Conservation (phyloP, 1,139 yeast genomes). For the Taphrina deformans region DNA sequence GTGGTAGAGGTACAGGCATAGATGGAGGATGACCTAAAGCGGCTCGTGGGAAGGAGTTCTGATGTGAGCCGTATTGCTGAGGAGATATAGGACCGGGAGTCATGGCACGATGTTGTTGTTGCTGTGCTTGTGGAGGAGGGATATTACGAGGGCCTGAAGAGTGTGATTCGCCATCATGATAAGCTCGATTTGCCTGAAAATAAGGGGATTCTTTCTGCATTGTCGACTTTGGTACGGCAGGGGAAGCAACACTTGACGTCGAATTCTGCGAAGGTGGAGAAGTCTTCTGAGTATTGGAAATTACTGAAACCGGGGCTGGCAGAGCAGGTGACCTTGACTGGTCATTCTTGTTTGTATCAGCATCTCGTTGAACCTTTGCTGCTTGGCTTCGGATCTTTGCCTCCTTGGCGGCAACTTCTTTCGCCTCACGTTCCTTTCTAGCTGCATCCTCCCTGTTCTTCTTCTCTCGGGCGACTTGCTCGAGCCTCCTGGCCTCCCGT, state of each 20-base stretch:
- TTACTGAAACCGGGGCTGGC: constrained; percentile 11
- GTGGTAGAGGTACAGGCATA: constrained; percentile 26
- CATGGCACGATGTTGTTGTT: constrained; percentile 11
- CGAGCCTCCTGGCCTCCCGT: constrained; percentile 49
- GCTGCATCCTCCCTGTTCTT: constrained; percentile 48
- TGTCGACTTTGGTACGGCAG: constrained; percentile 13
- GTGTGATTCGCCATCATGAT: background rate
- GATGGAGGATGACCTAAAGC: constrained; percentile 23
- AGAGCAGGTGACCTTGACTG: constrained; percentile 20
- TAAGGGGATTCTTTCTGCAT: constrained; percentile 2
- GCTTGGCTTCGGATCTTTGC: constrained; percentile 46
- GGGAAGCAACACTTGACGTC: constrained; percentile 8
- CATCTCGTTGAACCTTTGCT: constrained; percentile 43
- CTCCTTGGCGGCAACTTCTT: constrained; percentile 46
- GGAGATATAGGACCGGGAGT: constrained; percentile 23
- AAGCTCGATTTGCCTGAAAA: background rate
- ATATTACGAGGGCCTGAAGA: constrained; percentile 15
- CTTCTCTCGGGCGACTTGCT: constrained; percentile 47
- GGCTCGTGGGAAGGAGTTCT: constrained; percentile 19
- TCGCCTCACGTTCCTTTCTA: constrained; percentile 46
- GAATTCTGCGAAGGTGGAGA: background rate
- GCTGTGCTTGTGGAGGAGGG: constrained; percentile 10
- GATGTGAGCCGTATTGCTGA: constrained; percentile 20
- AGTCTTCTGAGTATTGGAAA: background rate
- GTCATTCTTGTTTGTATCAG: constrained; percentile 43